Percentiles rank a stretch among this genome's conserved stretches.
These are phyloP conservation scores for Magnusiomyces ingens DNA, from an alignment of 1,139 yeast genomes.

Conservation along the genomic window DNA sequence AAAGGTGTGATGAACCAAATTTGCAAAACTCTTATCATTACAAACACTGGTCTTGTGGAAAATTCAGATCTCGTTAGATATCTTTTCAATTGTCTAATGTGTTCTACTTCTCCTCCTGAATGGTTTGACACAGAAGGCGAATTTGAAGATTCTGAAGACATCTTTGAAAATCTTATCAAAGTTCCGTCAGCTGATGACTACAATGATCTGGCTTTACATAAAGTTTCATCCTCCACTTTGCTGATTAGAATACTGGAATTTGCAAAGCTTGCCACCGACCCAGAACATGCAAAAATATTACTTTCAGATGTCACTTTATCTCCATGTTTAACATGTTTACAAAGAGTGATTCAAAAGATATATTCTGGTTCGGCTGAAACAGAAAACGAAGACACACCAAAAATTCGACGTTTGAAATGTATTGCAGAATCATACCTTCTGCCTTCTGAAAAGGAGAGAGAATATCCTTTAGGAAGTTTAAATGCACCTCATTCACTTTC, in stretches of 20 bases:
- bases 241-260: neutral
- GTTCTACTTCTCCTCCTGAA: neutral
- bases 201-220: neutral
- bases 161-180: neutral
- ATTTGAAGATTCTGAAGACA: neutral
- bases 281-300: neutral
- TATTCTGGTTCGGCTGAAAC: neutral
- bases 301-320: neutral
- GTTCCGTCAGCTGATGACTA: neutral
- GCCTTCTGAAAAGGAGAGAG: neutral
- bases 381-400: neutral
- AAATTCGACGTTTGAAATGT: neutral
- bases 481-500: conserved; percentile 4
- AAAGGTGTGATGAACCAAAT: neutral
- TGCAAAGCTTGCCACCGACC: neutral
- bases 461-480: neutral
- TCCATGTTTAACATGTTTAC: neutral
- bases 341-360: neutral
- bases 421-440: conserved; percentile 3
- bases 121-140: neutral
- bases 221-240: neutral
- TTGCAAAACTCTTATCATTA: neutral
- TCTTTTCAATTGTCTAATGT: neutral
- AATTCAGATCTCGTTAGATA: neutral
- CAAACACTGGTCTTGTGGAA: neutral